Percentiles rank a stretch among this genome's conserved stretches.
Evolutionary conservation across 192 early-diverging fungal genomes (phyloP).

Genomic region (Chytriomyces sp.): DNA sequence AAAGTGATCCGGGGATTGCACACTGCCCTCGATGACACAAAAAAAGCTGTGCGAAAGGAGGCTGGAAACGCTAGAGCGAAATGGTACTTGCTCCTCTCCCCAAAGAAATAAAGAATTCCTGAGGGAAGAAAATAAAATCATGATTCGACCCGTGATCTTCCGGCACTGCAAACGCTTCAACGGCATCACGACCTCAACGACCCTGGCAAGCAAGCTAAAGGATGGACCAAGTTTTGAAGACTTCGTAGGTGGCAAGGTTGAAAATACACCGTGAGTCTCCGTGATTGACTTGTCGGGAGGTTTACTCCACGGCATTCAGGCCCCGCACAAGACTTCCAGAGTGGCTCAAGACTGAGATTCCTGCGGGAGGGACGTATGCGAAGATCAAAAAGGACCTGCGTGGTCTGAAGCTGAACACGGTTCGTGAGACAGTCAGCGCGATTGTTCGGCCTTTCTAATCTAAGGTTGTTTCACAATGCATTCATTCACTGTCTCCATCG

Average conservation of each 20-base stretch:
- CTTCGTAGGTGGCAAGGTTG: slow-evolving; percentile 38
- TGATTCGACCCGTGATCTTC: slow-evolving; percentile 1
- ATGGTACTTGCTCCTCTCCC: slow-evolving; percentile 67
- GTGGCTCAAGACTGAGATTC: slow-evolving; percentile 96
- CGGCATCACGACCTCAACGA: slow-evolving; percentile 16
- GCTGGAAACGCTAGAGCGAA: slow-evolving; percentile 84
- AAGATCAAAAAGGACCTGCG: slow-evolving; percentile 89
- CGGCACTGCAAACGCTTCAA: slow-evolving; percentile 7
- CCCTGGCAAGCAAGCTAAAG: slow-evolving; percentile 50
- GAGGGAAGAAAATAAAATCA: not conserved
- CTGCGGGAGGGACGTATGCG: slow-evolving; percentile 75
- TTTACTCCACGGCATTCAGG: not conserved
- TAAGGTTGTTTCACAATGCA: not conserved
- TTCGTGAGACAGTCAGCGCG: not conserved
- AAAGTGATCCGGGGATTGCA: slow-evolving; percentile 67
- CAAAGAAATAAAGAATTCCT: slow-evolving; percentile 1
- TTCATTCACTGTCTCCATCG: too few relatives aligned
- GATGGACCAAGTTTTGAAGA: slow-evolving; percentile 54
- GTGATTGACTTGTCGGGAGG: not conserved
- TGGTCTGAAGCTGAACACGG: slow-evolving; percentile 90
- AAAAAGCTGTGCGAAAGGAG: slow-evolving; percentile 82
- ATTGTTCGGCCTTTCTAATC: too few relatives aligned
- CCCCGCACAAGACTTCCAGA: slow-evolving; percentile 62
- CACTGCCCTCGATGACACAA: slow-evolving; percentile 79
- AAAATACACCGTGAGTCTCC: slow-evolving; percentile 22